A percentile compares a stretch with the other conserved stretches of the same genome.
Conservation (phyloP, 176 grass and related monocot species). For the Aegilops bicornis region DNA sequence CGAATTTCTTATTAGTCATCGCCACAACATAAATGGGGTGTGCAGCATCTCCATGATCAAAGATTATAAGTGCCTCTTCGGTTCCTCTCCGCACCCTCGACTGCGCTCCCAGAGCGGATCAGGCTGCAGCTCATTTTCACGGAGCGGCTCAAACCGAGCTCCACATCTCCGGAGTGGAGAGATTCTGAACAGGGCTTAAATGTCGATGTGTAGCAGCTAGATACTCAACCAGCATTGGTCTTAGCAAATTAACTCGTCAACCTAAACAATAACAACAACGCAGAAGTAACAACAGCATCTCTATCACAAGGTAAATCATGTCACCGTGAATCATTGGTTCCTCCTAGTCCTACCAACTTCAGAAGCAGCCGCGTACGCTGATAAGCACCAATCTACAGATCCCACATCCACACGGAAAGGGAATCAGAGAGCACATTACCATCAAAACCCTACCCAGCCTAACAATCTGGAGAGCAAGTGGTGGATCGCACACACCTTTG, state of each 20-base stretch:
- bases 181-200: no score
- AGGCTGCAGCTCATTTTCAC: no score
- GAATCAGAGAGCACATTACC: background rate
- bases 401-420: background rate
- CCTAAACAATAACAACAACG: background rate
- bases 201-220: background rate
- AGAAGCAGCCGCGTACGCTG: background rate
- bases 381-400: background rate
- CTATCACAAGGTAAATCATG: background rate
- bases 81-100: no score
- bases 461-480: conserved; percentile 6
- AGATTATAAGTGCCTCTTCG: background rate
- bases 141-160: no score
- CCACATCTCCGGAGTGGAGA: no score
- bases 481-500: conserved; percentile 49
- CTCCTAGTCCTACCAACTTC: background rate
- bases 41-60: background rate
- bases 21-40: background rate
- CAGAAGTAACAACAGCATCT: background rate
- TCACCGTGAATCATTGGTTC: background rate
- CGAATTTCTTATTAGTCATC: background rate
- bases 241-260: background rate
- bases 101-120: no score
- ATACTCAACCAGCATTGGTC: background rate
- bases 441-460: background rate